These are phyloP conservation scores for Chrysoporthe cubensis DNA, from an alignment of 2,329 filamentous ascomycete species.

Conservation along the genomic window DNA sequence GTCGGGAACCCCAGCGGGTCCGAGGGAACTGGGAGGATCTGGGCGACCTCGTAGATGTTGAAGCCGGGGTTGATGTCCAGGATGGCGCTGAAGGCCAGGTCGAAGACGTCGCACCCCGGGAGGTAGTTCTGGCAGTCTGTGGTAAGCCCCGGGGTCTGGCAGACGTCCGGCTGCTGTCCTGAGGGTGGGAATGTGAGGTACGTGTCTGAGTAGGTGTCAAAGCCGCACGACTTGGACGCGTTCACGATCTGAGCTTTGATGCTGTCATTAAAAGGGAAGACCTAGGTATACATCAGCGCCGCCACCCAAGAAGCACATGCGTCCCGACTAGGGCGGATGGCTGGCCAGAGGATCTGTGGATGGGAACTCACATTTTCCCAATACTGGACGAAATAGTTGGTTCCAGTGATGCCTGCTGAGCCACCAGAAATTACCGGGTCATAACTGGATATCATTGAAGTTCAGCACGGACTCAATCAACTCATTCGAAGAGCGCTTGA, in stretches of 20 bases:
- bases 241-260: slow-evolving; percentile 53
- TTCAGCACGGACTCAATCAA: not conserved
- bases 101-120: slow-evolving; percentile 59
- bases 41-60: slow-evolving; percentile 63
- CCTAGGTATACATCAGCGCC: slow-evolving; percentile 28
- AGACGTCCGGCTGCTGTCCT: slow-evolving; percentile 55
- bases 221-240: slow-evolving; percentile 60
- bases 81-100: slow-evolving; percentile 55
- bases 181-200: slow-evolving; percentile 69
- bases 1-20: slow-evolving; percentile 52
- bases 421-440: slow-evolving; percentile 65
- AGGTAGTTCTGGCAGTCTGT: slow-evolving; percentile 40
- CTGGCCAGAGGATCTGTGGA: not conserved
- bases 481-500: not conserved
- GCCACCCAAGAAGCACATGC: not conserved
- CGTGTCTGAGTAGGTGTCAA: slow-evolving; percentile 57
- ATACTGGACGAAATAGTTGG: slow-evolving; percentile 60
- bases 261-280: slow-evolving; percentile 64
- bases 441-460: slow-evolving; percentile 43
- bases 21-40: slow-evolving; percentile 45
- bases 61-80: slow-evolving; percentile 71
- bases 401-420: slow-evolving; percentile 44
- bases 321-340: not conserved
- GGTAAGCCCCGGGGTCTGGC: slow-evolving; percentile 43
- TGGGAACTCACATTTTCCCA: slow-evolving; percentile 42